Base-by-base conservation (phyloP, 768 basidiomycete genomes). In the Basidioascus undulatus region DNA sequence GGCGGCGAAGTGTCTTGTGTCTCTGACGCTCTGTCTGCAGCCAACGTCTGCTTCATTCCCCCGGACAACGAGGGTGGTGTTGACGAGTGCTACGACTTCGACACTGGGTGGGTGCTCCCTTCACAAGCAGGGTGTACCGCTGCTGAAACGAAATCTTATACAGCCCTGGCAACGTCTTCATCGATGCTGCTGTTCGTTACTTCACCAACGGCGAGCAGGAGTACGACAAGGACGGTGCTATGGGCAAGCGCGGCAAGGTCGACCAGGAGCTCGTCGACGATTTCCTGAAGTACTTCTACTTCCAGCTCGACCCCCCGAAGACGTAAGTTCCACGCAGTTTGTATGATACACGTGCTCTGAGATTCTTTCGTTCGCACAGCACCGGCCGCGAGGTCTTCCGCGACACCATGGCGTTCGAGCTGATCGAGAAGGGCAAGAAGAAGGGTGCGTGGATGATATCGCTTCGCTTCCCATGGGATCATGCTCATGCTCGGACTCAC, bases 91-190 rank as follows among this genome's bases (percentile, higher is more conserved):
- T 50, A 32, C 21, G 49, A 50, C 47, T 52, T 52, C 16, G 51
- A 52, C 39, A 45, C 43, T 6, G 51, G 51, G n/a, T n/a, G n/a
- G n/a, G n/a, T n/a, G n/a, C n/a, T n/a, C 11, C 30, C 30, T 32
- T 10, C 10, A 32, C 30, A 32, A 10, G 10, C 30, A 10, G 11
- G n/a, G 10, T n/a, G 30, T n/a, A 32, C n/a, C 10, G 30, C 10
- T 32, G 30, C 30, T 32, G 30, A 32, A 32, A 32, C 11, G 30
- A 10, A n/a, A 10, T 10, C 11, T n/a, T 10, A 10, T 10, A n/a
- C 30, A n/a, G 30, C 20, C 51, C 51, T 8, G 51, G 51, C 20
- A 52, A 50, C 30, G 49, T 52, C 27, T 47, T 52, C 34, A 50
- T 52, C 35, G 51, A 52, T 35, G 49, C 49, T 21, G 47, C 42